phyloP scores from a whole-genome alignment of 345 rosid genomes.

The Nephelium lappaceum region DNA sequence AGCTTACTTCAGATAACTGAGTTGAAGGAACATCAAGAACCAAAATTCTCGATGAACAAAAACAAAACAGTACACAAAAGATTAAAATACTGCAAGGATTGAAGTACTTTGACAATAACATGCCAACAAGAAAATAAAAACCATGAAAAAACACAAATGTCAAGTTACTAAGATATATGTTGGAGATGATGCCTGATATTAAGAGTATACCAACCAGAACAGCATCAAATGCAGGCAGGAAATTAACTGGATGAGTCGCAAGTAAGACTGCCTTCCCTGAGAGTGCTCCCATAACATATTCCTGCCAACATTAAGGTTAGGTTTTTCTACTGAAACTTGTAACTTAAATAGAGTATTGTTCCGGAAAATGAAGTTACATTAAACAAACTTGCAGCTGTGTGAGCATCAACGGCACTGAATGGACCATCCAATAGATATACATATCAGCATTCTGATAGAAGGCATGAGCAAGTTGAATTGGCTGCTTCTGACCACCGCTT shows the following conservation, averaged over 20 bases:
- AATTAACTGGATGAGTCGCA: conserved; percentile 97
- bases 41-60: neutral
- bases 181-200: neutral
- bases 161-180: too few relatives aligned
- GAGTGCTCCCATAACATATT: conserved; percentile 79
- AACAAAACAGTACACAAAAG: neutral
- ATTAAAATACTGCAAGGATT: too few relatives aligned
- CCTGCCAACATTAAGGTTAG: conserved; percentile 56
- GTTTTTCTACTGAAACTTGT: conserved; percentile 11
- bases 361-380: conserved; percentile 49
- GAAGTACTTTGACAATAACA: neutral
- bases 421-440: conserved; percentile 94
- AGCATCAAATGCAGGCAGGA: conserved; percentile 85
- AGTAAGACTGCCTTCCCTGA: conserved; percentile 71
- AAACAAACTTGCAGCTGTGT: conserved; percentile 87
- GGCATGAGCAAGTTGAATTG: conserved; percentile 96
- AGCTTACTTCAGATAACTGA: neutral
- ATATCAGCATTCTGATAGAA: conserved; percentile 91
- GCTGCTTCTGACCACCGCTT: conserved; percentile 98
- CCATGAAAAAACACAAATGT: too few relatives aligned
- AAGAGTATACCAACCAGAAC: conserved; percentile 64
- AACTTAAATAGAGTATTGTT: neutral
- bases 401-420: conserved; percentile 96
- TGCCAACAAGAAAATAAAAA: neutral
- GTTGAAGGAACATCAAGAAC: neutral